Base-by-base conservation (phyloP, 1,284 basidiomycete genomes). In the Chalciporus piperatoides region DNA sequence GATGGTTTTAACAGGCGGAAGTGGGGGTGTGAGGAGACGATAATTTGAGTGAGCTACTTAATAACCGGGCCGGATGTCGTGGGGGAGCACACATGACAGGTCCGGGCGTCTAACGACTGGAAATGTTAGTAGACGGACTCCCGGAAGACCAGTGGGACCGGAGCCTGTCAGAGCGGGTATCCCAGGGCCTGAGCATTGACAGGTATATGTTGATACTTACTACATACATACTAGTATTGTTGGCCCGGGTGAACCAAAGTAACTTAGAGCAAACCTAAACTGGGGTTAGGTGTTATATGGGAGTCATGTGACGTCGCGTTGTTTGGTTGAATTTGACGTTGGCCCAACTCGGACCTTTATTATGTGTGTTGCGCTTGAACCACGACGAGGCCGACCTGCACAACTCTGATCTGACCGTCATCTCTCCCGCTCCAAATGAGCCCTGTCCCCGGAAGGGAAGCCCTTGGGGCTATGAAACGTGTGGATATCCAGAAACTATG, bases 401-500 rank as follows among this genome's bases (percentile, higher is more conserved):
- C 51, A 49, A 45, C 52, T 52, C 51, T 39, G 17, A 17, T 30
- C 50, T 49, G 43, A 52, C 48, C 48, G 32, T 37, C 45, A 47
- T 41, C 51, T 36, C 46, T 43, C 24, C 44, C 14, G 11, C 33
- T 54, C 42, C 28, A 53, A 40, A 82, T 83, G 82, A 63, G 75
- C 27, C 64, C 72, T 7, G 58, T 78, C 35, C 77, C 79, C n/a
- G 72, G 74, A 56, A 75, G 80, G 58, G 71, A 78, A 56, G 70
- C 70, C 45, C 75, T 89, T 25, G 74, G 83, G 68, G 65, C 71
- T 12, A 78, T 90, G 79, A 84, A 81, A 57, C 76, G 87, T 35
- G 68, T 66, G 4, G 86, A 90, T 46, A 69, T 90, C n/a, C 86
- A 90, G 69, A 79, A 73, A 58, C 64, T 90, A 32, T 89, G 87